Conservation (phyloP, 495 filamentous ascomycete genomes). For the Chaetomium cochliodes region DNA sequence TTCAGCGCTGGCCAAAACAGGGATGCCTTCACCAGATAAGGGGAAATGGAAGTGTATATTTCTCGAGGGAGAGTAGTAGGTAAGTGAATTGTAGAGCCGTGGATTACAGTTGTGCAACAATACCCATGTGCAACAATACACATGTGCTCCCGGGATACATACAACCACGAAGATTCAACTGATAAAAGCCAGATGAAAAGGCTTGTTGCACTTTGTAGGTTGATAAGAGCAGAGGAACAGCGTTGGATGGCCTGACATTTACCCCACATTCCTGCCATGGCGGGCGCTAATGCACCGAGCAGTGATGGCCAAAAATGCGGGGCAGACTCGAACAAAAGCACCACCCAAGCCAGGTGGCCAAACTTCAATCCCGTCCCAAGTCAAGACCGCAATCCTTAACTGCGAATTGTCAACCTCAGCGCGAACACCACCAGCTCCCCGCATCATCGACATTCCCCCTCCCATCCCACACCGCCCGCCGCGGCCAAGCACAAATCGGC, state of each 20-base stretch:
- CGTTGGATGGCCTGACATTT: too few species aligned
- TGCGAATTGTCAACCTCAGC: slow-evolving; percentile 1
- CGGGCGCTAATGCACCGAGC: slow-evolving; percentile 14
- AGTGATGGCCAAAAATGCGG: slow-evolving; percentile 12
- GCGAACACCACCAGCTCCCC: slow-evolving; percentile 23
- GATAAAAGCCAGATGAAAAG: too few species aligned
- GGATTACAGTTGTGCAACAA: too few species aligned
- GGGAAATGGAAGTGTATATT: too few species aligned
- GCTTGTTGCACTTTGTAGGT: too few species aligned
- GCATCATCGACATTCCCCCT: slow-evolving; percentile 19
- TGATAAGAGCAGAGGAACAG: too few species aligned
- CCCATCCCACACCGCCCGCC: slow-evolving; percentile 32
- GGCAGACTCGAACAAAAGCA: background rate
- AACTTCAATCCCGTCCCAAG: background rate
- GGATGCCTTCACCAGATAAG: background rate
- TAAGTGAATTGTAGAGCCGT: too few species aligned
- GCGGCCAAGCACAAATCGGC: slow-evolving; percentile 48
- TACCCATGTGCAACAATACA: too few species aligned
- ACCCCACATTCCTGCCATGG: slow-evolving; percentile 1
- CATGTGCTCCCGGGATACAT: too few species aligned
- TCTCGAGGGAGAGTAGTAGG: too few species aligned
- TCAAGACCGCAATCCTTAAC: too few species aligned
- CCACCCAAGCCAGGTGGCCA: background rate
- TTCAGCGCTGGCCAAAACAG: slow-evolving; percentile 5
- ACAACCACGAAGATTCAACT: too few species aligned